These are phyloP conservation scores for Fusarium nodosum DNA, from an alignment of 2,329 filamentous ascomycete genomes.

Conservation along the genomic window DNA sequence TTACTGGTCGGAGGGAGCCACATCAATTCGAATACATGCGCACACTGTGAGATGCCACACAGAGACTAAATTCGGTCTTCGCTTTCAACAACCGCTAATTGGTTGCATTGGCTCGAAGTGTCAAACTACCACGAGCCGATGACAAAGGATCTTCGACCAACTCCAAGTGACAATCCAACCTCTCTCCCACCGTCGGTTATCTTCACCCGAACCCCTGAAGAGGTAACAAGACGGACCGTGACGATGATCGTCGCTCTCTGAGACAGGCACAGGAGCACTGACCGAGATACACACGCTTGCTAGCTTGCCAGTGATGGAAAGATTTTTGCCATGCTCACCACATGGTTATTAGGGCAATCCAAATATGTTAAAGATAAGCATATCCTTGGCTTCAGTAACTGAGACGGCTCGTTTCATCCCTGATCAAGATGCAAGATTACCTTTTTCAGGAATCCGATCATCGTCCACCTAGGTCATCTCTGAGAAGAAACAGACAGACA, in stretches of 20 bases:
- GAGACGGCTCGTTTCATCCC: conserved; percentile 44
- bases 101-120: background rate
- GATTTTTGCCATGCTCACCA: conserved; percentile 38
- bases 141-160: conserved; percentile 18
- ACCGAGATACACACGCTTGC: background rate
- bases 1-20: conserved; percentile 23
- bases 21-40: conserved; percentile 23
- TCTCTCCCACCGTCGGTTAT: conserved; percentile 20
- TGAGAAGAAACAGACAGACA: conserved; percentile 2
- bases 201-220: conserved; percentile 26
- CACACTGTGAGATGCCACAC: conserved; percentile 26
- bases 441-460: background rate
- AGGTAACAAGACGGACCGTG: conserved; percentile 24
- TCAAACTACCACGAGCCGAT: conserved; percentile 6
- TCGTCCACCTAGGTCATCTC: background rate
- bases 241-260: conserved; percentile 29
- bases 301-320: conserved; percentile 2
- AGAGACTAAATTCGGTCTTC: conserved; percentile 6
- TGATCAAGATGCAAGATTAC: conserved; percentile 27
- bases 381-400: conserved; percentile 15
- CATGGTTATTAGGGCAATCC: conserved; percentile 37
- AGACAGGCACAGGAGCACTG: conserved; percentile 36
- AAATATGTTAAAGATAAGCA: conserved; percentile 42
- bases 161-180: conserved; percentile 15
- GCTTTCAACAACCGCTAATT: background rate